Percentiles rank a stretch among this genome's conserved stretches.
Evolutionary conservation across 345 rosid genomes (phyloP).

Genomic region (Iberis pinnata): DNA sequence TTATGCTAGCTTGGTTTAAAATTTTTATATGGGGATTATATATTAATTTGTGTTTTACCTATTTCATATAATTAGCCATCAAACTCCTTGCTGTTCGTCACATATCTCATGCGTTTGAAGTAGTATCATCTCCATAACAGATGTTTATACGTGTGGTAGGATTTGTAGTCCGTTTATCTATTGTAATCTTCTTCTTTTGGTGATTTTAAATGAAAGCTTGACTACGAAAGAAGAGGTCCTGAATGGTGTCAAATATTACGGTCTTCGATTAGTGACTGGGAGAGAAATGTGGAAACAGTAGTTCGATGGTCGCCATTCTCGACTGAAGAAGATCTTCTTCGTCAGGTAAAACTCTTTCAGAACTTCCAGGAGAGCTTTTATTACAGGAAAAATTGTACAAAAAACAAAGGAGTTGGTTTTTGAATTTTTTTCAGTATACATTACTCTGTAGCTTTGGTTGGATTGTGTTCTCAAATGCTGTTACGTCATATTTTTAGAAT

Average conservation of each 20-base stretch:
- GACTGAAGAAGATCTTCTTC: slow-evolving; percentile 61
- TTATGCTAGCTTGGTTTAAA: background rate
- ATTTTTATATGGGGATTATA: background rate
- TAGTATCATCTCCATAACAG: background rate
- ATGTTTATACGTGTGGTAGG: background rate
- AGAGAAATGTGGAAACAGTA: slow-evolving; percentile 58
- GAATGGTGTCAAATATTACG: slow-evolving; percentile 57
- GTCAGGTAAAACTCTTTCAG: slow-evolving; percentile 47
- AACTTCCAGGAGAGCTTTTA: background rate
- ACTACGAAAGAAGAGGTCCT: slow-evolving; percentile 47
- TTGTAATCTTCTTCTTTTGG: slow-evolving; percentile 18
- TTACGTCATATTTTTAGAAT: background rate
- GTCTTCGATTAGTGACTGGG: slow-evolving; percentile 54
- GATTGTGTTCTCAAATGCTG: slow-evolving; percentile 1
- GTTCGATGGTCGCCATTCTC: slow-evolving; percentile 77
- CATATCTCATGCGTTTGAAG: background rate
- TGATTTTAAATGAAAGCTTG: slow-evolving; percentile 53
- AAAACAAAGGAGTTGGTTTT: background rate
- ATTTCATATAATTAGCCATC: slow-evolving; percentile 1
- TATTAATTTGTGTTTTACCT: background rate
- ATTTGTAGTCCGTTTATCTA: slow-evolving; percentile 1
- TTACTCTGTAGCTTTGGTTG: too few species aligned
- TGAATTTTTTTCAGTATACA: background rate
- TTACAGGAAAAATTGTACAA: too few species aligned
- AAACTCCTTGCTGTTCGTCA: background rate